Base-by-base conservation (phyloP, 208 protist genomes). In the Trypanosoma theileri region DNA sequence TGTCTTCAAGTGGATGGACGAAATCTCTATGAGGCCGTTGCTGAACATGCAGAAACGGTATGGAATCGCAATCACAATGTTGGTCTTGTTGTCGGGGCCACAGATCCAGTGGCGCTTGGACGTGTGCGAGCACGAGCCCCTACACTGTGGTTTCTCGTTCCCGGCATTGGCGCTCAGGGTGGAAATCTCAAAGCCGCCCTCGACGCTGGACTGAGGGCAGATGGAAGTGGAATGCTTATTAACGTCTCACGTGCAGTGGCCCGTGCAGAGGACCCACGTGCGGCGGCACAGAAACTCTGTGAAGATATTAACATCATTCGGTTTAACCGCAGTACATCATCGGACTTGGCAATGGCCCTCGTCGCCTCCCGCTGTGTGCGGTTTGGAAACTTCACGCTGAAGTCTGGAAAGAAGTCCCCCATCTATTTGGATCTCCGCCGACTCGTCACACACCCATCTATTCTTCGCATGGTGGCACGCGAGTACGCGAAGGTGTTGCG, bases 401-500 rank as follows among this genome's bases (percentile, higher is more conserved):
- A 99, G 76, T 96, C 85, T 13, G 97, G 97, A 44, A 95, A 97
- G 51, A 91, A 73, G 31, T 98, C 95, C 41, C 96, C 96, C 24
- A 97, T 99, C 61, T 99, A 99, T 80, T 88, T 99, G 12, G 97
- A 99, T 78, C 85, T 99, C 9, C 85, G 97, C 56, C 89, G 94
- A 24, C 79, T 97, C 21, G 89, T 96, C 22, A 97, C 89, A 12
- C 94, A 88, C 77, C 93, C 96, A 21, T 59, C 26, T 17, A 88
- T 96, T 51, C 79, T 97, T 79, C 79, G 82, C 28, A 77, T 88
- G 28, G 87, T 93, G 24, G 90, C 90, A 19, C 80, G 83, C 55
- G 82, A 89, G 75, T 93, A 93, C 75, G 85, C 86, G 6, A 66
- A 79, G 56, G 74, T 92, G 48, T 73, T 92, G 69, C 78, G 84